Evolutionary conservation across 2,329 filamentous ascomycete species (phyloP).

Genomic region (Talaromyces sp.): DNA sequence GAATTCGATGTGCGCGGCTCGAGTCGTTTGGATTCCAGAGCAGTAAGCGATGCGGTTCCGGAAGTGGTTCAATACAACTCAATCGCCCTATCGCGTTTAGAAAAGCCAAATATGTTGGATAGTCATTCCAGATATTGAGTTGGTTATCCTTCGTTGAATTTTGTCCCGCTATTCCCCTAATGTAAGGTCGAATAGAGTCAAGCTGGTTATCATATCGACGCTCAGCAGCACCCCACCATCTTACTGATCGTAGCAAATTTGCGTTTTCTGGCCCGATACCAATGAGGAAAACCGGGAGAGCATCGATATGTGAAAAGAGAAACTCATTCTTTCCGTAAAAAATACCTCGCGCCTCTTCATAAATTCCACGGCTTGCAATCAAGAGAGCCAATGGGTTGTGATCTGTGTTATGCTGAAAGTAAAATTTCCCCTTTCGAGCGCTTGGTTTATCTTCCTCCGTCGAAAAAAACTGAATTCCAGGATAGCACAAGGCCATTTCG

Average conservation of each 20-base stretch:
- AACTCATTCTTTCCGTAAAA: constrained; percentile 12
- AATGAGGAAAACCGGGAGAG: constrained; percentile 4
- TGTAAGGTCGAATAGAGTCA: background rate
- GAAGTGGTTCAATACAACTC: background rate
- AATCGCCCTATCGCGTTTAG: background rate
- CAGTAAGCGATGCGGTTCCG: background rate
- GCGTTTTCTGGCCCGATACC: constrained; percentile 8
- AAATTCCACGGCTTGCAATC: constrained; percentile 7
- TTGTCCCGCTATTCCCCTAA: background rate
- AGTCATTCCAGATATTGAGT: background rate
- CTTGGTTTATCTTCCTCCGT: background rate
- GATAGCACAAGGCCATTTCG: background rate
- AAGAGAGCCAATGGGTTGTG: constrained; percentile 6
- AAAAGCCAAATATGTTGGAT: background rate
- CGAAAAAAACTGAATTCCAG: background rate
- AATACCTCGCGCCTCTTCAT: constrained; percentile 11
- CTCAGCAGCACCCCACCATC: background rate
- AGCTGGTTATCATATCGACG: background rate
- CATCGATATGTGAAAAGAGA: background rate
- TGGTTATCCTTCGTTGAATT: background rate
- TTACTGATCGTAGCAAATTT: background rate
- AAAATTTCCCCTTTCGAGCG: background rate
- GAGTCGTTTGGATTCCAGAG: background rate
- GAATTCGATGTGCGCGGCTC: background rate
- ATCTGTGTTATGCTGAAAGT: background rate